Conservation (phyloP, 2,329 filamentous ascomycete species). For the Emmonsia crescens region DNA sequence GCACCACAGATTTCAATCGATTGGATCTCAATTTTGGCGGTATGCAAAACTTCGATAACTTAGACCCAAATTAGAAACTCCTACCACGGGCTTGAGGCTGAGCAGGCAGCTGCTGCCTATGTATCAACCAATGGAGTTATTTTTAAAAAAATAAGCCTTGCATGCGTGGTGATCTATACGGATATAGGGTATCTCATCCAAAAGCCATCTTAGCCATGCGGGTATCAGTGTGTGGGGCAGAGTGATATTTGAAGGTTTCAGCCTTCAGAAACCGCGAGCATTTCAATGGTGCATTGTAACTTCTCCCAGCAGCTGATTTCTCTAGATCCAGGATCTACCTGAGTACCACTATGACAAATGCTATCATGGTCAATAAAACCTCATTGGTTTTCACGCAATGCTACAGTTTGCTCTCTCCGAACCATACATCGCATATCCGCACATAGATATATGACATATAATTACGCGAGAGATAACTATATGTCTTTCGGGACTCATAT, state of each 20-base stretch:
- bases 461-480: no score
- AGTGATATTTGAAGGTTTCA: neutral
- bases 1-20: neutral
- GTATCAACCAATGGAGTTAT: neutral
- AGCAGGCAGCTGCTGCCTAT: neutral
- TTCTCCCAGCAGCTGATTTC: neutral
- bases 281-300: neutral
- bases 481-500: no score
- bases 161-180: neutral
- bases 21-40: neutral
- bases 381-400: no score
- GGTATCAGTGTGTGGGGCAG: neutral
- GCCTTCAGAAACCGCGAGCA: neutral
- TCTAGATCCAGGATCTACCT: neutral
- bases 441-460: no score
- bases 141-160: neutral
- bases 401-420: no score
- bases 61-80: neutral
- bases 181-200: neutral
- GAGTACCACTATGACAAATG: no score
- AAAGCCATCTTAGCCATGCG: neutral
- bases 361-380: no score
- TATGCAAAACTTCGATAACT: neutral
- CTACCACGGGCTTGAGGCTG: neutral
- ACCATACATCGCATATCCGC: no score